These are phyloP conservation scores for Pouteria glomerata DNA, from an alignment of 148 eudicot species.

Conservation along the genomic window DNA sequence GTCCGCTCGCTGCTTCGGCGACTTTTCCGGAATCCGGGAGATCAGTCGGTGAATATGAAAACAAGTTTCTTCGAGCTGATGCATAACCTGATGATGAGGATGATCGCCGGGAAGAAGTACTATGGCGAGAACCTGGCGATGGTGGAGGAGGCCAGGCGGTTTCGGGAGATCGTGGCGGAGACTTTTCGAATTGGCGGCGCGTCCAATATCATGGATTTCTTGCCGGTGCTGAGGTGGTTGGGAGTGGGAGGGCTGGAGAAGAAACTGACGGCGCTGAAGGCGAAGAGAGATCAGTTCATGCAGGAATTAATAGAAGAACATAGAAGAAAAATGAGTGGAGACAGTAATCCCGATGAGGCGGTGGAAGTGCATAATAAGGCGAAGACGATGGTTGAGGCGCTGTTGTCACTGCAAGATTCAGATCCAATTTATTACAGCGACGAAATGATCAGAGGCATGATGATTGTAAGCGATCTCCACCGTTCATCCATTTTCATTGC, in stretches of 20 bases:
- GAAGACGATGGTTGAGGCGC: slow-evolving; percentile 24
- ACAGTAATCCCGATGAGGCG: neutral
- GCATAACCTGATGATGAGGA: slow-evolving; percentile 36
- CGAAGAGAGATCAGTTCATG: slow-evolving; percentile 30
- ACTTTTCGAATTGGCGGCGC: slow-evolving; percentile 9
- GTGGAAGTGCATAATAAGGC: neutral
- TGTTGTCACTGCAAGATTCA: slow-evolving; percentile 20
- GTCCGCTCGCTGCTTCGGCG: slow-evolving; percentile 1
- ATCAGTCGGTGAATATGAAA: slow-evolving; percentile 21
- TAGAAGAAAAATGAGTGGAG: neutral
- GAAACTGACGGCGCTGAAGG: slow-evolving; percentile 13
- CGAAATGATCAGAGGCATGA: slow-evolving; percentile 15
- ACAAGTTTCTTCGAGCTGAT: slow-evolving; percentile 23
- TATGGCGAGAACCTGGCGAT: slow-evolving; percentile 23
- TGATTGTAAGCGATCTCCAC: slow-evolving; percentile 7
- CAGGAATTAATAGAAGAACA: slow-evolving; percentile 31
- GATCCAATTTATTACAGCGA: slow-evolving; percentile 18
- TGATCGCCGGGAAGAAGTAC: slow-evolving; percentile 45
- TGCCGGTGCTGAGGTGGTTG: slow-evolving; percentile 35
- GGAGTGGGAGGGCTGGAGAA: slow-evolving; percentile 22
- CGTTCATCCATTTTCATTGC: too few species aligned
- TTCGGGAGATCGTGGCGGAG: slow-evolving; percentile 31
- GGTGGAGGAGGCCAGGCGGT: slow-evolving; percentile 19
- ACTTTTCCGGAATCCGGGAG: neutral
- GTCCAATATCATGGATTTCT: slow-evolving; percentile 23